A percentile compares a stretch with the other conserved stretches of the same genome.
phyloP scores from a whole-genome alignment of 179 eudicot species.

The Actinidia chinensis region DNA sequence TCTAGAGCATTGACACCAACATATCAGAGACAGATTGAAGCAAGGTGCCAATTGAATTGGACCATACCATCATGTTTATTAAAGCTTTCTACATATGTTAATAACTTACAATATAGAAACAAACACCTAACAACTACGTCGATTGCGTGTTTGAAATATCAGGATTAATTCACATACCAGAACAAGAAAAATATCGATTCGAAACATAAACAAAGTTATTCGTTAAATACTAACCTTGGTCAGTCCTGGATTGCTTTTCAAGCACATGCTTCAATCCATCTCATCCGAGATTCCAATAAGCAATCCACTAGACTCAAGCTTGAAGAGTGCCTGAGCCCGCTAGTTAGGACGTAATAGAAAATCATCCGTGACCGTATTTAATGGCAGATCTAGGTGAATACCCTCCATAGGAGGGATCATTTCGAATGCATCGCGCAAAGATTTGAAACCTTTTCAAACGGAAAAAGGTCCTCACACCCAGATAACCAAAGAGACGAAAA shows the following conservation, averaged over 20 bases:
- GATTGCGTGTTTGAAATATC: background rate
- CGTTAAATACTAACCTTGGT: slow-evolving; percentile 44
- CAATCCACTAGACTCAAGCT: slow-evolving; percentile 50
- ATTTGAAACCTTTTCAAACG: slow-evolving; percentile 52
- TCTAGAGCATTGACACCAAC: background rate
- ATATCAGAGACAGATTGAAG: background rate
- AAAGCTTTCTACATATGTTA: background rate
- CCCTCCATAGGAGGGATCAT: slow-evolving; percentile 56
- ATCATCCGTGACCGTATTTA: slow-evolving; percentile 43
- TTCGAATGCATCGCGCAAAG: slow-evolving; percentile 36
- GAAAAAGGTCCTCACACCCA: slow-evolving; percentile 49
- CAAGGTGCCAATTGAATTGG: background rate
- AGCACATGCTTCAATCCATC: slow-evolving; percentile 45
- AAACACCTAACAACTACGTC: background rate
- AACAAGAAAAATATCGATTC: background rate
- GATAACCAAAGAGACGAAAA: slow-evolving; percentile 45
- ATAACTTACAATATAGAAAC: background rate
- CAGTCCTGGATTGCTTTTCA: slow-evolving; percentile 41
- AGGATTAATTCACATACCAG: slow-evolving; percentile 14
- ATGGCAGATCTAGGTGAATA: slow-evolving; percentile 36
- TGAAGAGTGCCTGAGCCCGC: slow-evolving; percentile 54
- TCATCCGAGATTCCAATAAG: slow-evolving; percentile 37
- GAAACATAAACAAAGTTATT: background rate
- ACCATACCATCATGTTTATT: background rate
- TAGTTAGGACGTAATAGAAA: slow-evolving; percentile 36